Evolutionary conservation across 768 basidiomycete species (phyloP).

Genomic region (Podaxis carcinomalis): DNA sequence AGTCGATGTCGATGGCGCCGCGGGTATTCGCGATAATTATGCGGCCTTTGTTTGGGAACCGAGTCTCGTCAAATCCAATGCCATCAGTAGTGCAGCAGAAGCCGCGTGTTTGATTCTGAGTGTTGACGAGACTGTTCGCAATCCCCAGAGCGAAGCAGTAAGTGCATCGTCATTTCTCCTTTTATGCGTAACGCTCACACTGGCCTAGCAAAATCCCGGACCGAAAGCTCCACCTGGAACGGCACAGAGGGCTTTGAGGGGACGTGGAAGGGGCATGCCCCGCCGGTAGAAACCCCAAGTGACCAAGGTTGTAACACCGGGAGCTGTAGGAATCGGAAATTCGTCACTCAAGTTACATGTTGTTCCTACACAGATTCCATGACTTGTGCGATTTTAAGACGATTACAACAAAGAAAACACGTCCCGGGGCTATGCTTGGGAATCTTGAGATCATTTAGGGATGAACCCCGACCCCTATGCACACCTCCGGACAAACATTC

Average conservation of each 20-base stretch:
- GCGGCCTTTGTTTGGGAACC: conserved; percentile 99
- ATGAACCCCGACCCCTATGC: not conserved
- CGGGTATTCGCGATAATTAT: conserved; percentile 93
- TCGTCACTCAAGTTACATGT: not conserved
- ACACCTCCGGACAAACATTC: not conserved
- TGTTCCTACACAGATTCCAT: not conserved
- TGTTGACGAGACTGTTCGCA: conserved; percentile 96
- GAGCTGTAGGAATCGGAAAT: conserved; percentile 2
- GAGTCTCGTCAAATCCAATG: conserved; percentile 90
- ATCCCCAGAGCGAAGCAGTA: conserved; percentile 92
- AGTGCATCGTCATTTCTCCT: conserved; percentile 23
- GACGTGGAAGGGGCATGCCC: conserved; percentile 80
- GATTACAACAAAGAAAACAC: not conserved
- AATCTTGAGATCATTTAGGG: not conserved
- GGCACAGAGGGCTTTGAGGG: conserved; percentile 80
- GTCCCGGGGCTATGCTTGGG: not conserved
- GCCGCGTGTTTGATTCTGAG: conserved; percentile 94
- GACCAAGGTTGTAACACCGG: conserved; percentile 3
- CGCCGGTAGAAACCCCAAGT: conserved; percentile 44
- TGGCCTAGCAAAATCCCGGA: conserved; percentile 66
- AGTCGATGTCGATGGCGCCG: conserved; percentile 87
- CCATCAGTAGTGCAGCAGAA: conserved; percentile 92
- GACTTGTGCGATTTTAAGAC: not conserved
- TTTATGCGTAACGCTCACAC: conserved; percentile 17
- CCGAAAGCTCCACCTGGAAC: conserved; percentile 91